Evolutionary conservation across 345 rosid species (phyloP), one percentile per base, ranked within the genome.

Genomic region (Aethionema arabicum): DNA sequence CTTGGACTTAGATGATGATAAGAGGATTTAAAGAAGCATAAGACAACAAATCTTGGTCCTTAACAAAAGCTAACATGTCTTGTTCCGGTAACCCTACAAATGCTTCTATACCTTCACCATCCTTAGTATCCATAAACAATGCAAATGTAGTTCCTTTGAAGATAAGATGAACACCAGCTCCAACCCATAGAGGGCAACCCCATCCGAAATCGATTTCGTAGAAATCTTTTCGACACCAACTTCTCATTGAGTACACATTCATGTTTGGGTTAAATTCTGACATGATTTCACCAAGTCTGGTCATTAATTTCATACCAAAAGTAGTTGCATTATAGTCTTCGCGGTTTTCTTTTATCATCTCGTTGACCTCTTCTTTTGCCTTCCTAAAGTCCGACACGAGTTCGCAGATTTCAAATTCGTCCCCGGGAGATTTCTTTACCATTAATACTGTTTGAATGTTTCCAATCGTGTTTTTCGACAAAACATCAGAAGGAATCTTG

Each of bases 391-490:
- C 11, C 1, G 40, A 2, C 40, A 61, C 66, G 29, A 61, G 38
- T 37, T 61, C 66, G 0, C 37, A 27, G 35, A 48, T 13, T 2
- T 47, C 29, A 21, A 27, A 47, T 45, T 48, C 45, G 8, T 36
- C 47, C 12, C 37, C 38, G 6, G 30, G 33, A n/a, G 12, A 32
- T 4, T 35, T 45, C 39, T 47, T 48, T 8, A n/a, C n/a, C 2
- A 10, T 29, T 36, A 45, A 32, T 13, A 43, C 6, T 12, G 13
- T 14, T 2, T 65, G 45, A 2, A 66, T 21, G 62, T 74, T 73
- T 3, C 83, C 80, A 3, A 72, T 43, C 3, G 50, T 14, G 56
- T 36, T 35, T 21, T 58, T 32, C 0, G 65, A 66, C 10, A 73
- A 36, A 53, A 48, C 35, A 46, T 15, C 11, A 0, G 72, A 74